Evolutionary conservation across 108 stramenopile genomes (phyloP).

Genomic region (Nannochloropsis salina): DNA sequence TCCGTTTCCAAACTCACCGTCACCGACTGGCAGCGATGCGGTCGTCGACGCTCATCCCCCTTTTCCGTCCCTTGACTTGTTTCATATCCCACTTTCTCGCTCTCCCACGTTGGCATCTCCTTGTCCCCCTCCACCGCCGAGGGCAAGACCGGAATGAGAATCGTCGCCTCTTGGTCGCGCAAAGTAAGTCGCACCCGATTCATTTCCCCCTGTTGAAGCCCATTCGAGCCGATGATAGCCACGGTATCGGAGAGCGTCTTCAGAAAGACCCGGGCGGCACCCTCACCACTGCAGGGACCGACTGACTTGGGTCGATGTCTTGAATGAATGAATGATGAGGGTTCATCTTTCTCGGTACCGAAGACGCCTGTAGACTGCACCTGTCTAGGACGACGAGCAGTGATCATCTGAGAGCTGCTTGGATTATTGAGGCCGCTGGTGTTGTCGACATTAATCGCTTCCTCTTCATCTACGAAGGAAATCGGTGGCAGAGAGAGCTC

Average conservation of each 20-base stretch:
- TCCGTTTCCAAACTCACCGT: neutral
- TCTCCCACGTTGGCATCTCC: no score
- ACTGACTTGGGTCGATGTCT: neutral
- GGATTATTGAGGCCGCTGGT: neutral
- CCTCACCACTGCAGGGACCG: neutral
- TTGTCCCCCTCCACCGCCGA: neutral
- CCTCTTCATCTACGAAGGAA: neutral
- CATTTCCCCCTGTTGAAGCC: neutral
- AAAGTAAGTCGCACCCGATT: slow-evolving; percentile 3
- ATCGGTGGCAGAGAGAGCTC: neutral
- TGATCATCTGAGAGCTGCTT: neutral
- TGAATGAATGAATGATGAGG: neutral
- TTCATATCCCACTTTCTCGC: neutral
- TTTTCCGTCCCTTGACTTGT: neutral
- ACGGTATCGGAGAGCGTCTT: neutral
- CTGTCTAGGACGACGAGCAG: neutral
- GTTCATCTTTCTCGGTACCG: neutral
- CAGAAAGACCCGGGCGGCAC: neutral
- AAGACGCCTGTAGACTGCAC: neutral
- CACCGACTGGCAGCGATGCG: neutral
- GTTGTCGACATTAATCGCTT: neutral
- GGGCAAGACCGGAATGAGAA: neutral
- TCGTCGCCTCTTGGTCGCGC: neutral
- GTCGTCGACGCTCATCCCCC: neutral
- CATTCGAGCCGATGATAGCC: neutral